phyloP scores from a whole-genome alignment of 345 rosid genomes.

The Clausena lansium region DNA sequence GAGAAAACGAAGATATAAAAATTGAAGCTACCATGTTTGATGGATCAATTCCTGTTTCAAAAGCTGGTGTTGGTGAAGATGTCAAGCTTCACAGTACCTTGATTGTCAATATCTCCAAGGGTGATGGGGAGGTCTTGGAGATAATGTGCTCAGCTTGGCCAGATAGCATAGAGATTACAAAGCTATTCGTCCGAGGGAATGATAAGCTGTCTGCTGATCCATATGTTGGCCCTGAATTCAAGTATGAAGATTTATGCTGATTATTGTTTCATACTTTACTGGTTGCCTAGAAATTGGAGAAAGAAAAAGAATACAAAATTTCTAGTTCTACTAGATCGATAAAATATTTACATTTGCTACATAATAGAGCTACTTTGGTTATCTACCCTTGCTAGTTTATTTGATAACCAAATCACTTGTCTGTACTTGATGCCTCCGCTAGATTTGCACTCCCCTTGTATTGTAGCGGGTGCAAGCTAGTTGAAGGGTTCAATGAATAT shows the following conservation, averaged over 20 bases:
- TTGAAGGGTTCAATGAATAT: not conserved
- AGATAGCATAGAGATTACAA: conserved; percentile 56
- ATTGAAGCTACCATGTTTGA: conserved; percentile 90
- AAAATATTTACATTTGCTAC: not conserved
- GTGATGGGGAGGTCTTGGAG: conserved; percentile 52
- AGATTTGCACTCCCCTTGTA: not conserved
- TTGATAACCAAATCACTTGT: conserved; percentile 2
- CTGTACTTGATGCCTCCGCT: not conserved
- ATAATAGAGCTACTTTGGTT: not conserved
- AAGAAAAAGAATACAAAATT: not conserved
- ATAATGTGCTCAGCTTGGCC: conserved; percentile 87
- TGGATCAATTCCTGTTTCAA: conserved; percentile 52
- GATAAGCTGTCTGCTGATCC: conserved; percentile 27
- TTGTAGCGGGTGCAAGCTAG: not conserved
- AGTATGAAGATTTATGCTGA: conserved; percentile 36
- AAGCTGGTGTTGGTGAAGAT: conserved; percentile 34
- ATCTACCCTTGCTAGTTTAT: not conserved
- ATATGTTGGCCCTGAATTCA: conserved; percentile 73
- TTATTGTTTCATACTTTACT: conserved; percentile 4
- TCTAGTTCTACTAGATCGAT: not conserved
- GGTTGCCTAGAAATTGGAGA: conserved; percentile 8
- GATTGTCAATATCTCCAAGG: conserved; percentile 68
- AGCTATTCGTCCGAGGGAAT: conserved; percentile 44
- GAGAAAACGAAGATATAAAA: conserved; percentile 63
- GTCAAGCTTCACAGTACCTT: conserved; percentile 65